A percentile compares a stretch with the other conserved stretches of the same genome.
Conservation (phyloP, 306 rosid species). For the Acacia acuminata region DNA sequence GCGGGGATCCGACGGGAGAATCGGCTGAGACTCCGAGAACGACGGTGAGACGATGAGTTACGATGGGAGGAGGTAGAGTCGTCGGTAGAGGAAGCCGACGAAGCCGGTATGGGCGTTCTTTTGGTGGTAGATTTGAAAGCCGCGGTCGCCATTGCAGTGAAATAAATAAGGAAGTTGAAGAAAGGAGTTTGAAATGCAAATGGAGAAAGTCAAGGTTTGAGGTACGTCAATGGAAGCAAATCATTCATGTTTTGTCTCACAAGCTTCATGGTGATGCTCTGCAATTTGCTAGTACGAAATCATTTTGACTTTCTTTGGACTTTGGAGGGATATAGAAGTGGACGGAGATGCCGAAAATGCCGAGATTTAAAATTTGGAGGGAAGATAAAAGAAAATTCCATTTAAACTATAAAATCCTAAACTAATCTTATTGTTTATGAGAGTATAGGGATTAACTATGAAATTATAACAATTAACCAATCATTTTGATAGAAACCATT, state of each 20-base stretch:
- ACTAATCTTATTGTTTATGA: too few species aligned
- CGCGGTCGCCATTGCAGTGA: conserved; percentile 67
- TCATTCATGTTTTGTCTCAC: not conserved
- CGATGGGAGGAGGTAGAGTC: conserved; percentile 54
- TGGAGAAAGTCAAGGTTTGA: not conserved
- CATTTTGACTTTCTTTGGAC: not conserved
- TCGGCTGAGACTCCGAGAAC: conserved; percentile 83
- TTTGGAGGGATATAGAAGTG: not conserved
- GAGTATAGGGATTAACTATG: too few species aligned
- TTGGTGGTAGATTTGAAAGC: conserved; percentile 93
- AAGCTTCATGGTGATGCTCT: not conserved
- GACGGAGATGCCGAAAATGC: not conserved
- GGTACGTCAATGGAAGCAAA: not conserved
- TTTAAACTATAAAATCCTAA: too few species aligned
- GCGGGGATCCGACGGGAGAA: conserved; percentile 53
- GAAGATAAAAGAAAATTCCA: too few species aligned
- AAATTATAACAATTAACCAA: too few species aligned
- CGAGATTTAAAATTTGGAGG: too few species aligned
- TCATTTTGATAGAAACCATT: too few species aligned
- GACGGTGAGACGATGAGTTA: conserved; percentile 62
- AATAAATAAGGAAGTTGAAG: not conserved
- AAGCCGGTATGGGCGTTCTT: conserved; percentile 60
- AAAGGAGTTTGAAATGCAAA: not conserved
- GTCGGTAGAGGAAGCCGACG: conserved; percentile 38
- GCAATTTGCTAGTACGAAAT: not conserved